phyloP scores from a whole-genome alignment of 2,329 filamentous ascomycete genomes.

The Ophiocordyceps unilateralis region DNA sequence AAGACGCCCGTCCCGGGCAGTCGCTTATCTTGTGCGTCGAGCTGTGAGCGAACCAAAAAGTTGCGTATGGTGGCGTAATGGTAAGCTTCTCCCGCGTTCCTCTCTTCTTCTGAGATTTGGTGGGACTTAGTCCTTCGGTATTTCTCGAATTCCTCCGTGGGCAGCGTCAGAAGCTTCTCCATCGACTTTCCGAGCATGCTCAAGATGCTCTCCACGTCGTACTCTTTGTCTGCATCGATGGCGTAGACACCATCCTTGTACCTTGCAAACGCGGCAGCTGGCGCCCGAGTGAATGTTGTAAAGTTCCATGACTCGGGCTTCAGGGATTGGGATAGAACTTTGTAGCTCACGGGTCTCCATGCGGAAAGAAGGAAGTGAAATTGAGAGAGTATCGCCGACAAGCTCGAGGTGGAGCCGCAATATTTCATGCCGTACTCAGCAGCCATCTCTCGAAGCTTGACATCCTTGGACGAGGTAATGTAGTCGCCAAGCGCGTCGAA shows the following conservation, averaged over 20 bases:
- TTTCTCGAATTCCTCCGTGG: conserved; percentile 68
- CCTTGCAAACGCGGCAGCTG: conserved; percentile 65
- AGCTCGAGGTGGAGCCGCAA: conserved; percentile 89
- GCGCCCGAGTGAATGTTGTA: conserved; percentile 54
- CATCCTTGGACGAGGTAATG: conserved; percentile 79
- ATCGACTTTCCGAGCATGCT: conserved; percentile 90
- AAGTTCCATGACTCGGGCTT: conserved; percentile 43
- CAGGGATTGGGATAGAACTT: conserved; percentile 52
- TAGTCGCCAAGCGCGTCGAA: conserved; percentile 75
- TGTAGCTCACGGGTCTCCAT: conserved; percentile 57
- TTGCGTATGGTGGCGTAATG: conserved; percentile 78
- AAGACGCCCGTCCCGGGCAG: conserved; percentile 88
- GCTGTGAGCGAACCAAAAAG: conserved; percentile 85
- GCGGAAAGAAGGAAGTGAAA: conserved; percentile 83
- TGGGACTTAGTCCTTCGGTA: conserved; percentile 56
- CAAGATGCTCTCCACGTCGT: conserved; percentile 67
- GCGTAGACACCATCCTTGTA: conserved; percentile 77
- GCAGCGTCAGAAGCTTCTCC: conserved; percentile 81
- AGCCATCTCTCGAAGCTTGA: conserved; percentile 51
- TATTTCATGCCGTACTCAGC: conserved; percentile 56
- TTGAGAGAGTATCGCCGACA: conserved; percentile 74
- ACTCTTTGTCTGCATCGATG: conserved; percentile 91
- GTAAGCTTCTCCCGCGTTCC: conserved; percentile 57
- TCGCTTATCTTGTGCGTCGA: conserved; percentile 76
- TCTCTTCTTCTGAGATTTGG: conserved; percentile 54